Percentiles rank a stretch among this genome's conserved stretches.
Conservation (phyloP, 345 rosid genomes). For the Euclidium syriacum region DNA sequence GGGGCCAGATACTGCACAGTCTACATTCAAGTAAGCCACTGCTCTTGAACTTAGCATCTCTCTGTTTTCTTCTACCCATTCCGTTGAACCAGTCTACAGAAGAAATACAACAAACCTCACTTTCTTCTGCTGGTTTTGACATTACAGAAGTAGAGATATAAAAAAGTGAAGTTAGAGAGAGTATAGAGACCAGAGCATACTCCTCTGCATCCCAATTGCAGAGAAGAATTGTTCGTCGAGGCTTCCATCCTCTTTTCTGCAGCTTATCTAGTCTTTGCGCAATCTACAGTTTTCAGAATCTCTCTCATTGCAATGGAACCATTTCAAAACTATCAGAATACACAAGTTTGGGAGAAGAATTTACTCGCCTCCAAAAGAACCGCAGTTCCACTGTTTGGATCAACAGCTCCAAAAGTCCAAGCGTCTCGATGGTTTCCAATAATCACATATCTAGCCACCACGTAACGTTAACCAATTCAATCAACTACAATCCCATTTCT, state of each 20-base stretch:
- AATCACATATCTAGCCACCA: conserved; percentile 55
- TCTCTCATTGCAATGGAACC: not conserved
- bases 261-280: conserved; percentile 63
- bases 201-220: conserved; percentile 97
- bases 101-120: not conserved
- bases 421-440: conserved; percentile 92
- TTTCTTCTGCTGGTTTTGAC: not conserved
- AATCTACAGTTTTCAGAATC: conserved; percentile 34
- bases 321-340: not conserved
- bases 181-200: conserved; percentile 64
- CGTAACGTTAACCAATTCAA: not conserved
- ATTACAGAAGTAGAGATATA: not conserved
- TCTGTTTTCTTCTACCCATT: conserved; percentile 90
- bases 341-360: not conserved
- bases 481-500: not conserved
- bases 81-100: conserved; percentile 78
- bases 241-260: conserved; percentile 65
- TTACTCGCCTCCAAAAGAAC: conserved; percentile 61
- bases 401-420: conserved; percentile 90
- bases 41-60: conserved; percentile 61
- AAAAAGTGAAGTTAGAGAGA: conserved; percentile 1
- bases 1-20: conserved; percentile 53
- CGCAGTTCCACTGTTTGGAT: conserved; percentile 89
- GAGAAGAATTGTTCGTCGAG: conserved; percentile 62
- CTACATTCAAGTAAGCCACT: conserved; percentile 77